phyloP scores from a whole-genome alignment of 129 eudicot genomes.

The Flaveria trinervia region DNA sequence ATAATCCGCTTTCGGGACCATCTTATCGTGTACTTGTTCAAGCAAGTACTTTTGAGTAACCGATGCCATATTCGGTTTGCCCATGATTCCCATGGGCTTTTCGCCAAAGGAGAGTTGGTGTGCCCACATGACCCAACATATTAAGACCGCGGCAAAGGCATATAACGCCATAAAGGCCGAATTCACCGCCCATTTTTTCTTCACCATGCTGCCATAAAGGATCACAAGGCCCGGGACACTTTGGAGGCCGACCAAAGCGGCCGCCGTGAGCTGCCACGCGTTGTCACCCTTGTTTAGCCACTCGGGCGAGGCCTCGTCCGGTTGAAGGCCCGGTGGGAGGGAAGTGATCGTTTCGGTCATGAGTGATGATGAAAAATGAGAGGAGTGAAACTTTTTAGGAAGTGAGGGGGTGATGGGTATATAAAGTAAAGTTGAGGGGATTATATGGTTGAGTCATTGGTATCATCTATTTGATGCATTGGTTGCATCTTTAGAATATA shows the following conservation, averaged over 20 bases:
- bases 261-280: slow-evolving; percentile 63
- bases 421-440: slow-evolving; percentile 24
- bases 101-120: slow-evolving; percentile 66
- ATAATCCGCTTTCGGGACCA: slow-evolving; percentile 57
- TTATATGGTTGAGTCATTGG: slow-evolving; percentile 34
- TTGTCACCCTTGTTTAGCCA: slow-evolving; percentile 85
- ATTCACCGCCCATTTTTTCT: slow-evolving; percentile 85
- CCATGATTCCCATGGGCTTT: slow-evolving; percentile 26
- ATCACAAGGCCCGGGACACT: slow-evolving; percentile 86
- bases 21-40: not conserved
- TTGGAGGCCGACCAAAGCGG: slow-evolving; percentile 76
- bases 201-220: slow-evolving; percentile 82
- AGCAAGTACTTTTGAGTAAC: slow-evolving; percentile 32
- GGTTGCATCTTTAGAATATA: slow-evolving; percentile 36
- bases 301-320: slow-evolving; percentile 46
- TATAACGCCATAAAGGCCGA: slow-evolving; percentile 88
- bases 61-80: slow-evolving; percentile 40
- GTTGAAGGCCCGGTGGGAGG: slow-evolving; percentile 41
- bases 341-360: slow-evolving; percentile 16
- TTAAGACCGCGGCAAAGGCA: slow-evolving; percentile 65
- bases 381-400: slow-evolving; percentile 17
- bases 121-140: slow-evolving; percentile 82
- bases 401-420: slow-evolving; percentile 23
- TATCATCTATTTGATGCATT: slow-evolving; percentile 34
- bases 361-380: slow-evolving; percentile 6